Conservation (phyloP, 345 rosid genomes). For the Sonneratia caseolaris region DNA sequence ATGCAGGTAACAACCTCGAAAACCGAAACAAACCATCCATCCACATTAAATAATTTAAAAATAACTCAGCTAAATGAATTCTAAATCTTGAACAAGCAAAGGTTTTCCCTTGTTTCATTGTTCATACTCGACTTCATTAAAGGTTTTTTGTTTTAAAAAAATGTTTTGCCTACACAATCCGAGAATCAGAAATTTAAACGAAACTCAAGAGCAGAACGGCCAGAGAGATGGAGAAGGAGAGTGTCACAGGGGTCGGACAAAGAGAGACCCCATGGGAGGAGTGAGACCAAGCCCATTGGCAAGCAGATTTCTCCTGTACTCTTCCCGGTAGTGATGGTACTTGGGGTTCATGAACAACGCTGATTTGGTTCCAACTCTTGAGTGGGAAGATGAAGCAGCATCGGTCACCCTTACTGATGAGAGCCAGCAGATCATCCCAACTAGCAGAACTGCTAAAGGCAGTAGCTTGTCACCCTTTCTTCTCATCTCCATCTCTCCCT, state of each 20-base stretch:
- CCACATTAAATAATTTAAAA: too few species aligned
- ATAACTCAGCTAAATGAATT: too few species aligned
- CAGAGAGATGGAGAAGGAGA: not conserved
- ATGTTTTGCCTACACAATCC: too few species aligned
- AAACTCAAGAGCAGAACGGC: not conserved
- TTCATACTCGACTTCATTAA: too few species aligned
- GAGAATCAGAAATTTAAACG: too few species aligned
- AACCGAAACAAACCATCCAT: too few species aligned
- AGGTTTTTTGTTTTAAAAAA: too few species aligned
- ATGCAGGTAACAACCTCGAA: too few species aligned
- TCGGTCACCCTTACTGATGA: not conserved
- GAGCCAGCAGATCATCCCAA: too few species aligned
- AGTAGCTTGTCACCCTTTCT: not conserved
- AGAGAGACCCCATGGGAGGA: conserved; percentile 79
- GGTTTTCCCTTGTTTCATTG: too few species aligned
- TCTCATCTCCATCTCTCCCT: not conserved
- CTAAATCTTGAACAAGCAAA: too few species aligned
- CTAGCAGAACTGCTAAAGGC: not conserved
- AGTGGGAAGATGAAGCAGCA: conserved; percentile 1
- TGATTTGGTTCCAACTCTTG: not conserved
- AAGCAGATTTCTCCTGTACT: conserved; percentile 33
- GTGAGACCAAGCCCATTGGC: conserved; percentile 60
- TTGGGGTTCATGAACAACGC: conserved; percentile 2
- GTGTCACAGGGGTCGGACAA: too few species aligned
- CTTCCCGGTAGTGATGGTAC: conserved; percentile 16